Percentiles rank a stretch among this genome's conserved stretches.
Evolutionary conservation across 805 yeast species (phyloP).

Genomic region (Ogataea dorogensis): DNA sequence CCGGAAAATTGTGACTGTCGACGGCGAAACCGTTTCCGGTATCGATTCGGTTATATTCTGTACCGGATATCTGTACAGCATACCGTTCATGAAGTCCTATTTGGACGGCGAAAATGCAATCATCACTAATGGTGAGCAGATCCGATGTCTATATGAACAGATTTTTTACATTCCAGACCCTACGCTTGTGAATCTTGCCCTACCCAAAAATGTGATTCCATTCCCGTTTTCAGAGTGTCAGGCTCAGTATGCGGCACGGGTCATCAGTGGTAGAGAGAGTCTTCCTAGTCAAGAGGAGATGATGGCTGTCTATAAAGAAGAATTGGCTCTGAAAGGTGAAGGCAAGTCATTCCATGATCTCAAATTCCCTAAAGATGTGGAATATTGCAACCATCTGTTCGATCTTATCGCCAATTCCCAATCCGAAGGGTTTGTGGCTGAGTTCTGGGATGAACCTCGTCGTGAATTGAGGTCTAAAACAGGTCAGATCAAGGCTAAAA

Average conservation of each 20-base stretch:
- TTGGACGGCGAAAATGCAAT: slow-evolving; percentile 27
- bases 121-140: slow-evolving; percentile 35
- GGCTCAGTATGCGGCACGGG: slow-evolving; percentile 42
- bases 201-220: slow-evolving; percentile 47
- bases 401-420: slow-evolving; percentile 37
- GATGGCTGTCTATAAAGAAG: slow-evolving; percentile 33
- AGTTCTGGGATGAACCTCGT: slow-evolving; percentile 30
- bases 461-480: slow-evolving; percentile 26
- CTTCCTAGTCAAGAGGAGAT: slow-evolving; percentile 41
- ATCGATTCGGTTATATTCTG: slow-evolving; percentile 65
- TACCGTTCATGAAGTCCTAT: slow-evolving; percentile 55
- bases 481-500: slow-evolving; percentile 28
- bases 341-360: slow-evolving; percentile 52
- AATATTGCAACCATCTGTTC: slow-evolving; percentile 50
- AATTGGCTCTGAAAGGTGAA: slow-evolving; percentile 43
- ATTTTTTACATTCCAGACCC: slow-evolving; percentile 47
- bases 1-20: slow-evolving; percentile 42
- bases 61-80: slow-evolving; percentile 69
- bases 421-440: slow-evolving; percentile 34
- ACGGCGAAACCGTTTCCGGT: slow-evolving; percentile 44
- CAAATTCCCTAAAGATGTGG: slow-evolving; percentile 55
- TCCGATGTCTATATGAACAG: slow-evolving; percentile 44
- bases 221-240: slow-evolving; percentile 51
- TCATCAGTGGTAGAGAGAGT: slow-evolving; percentile 40
- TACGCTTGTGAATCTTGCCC: slow-evolving; percentile 40